These are phyloP conservation scores for Agastache rugosa DNA, from an alignment of 257 asterid species.

Conservation along the genomic window DNA sequence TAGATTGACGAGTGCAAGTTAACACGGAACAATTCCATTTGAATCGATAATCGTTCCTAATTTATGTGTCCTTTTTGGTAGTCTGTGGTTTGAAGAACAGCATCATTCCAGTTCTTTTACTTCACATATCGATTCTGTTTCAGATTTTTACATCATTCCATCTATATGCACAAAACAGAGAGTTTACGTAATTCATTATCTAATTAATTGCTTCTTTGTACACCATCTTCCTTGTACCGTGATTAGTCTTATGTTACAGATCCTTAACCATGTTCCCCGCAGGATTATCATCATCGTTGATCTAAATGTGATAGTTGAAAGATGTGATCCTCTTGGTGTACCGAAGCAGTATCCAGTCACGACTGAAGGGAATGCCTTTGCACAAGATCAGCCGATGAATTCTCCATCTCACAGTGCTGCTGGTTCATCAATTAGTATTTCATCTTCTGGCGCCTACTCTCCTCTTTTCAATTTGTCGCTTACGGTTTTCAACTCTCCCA, in stretches of 20 bases:
- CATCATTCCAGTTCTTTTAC: not conserved
- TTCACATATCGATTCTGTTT: not conserved
- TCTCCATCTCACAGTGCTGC: conserved; percentile 43
- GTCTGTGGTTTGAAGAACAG: not conserved
- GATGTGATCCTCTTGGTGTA: conserved; percentile 73
- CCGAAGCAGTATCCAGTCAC: conserved; percentile 53
- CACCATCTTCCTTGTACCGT: not conserved
- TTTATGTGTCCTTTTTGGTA: not conserved
- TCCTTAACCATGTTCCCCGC: conserved; percentile 38
- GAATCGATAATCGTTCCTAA: not conserved
- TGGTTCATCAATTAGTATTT: conserved; percentile 34
- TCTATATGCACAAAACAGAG: not conserved
- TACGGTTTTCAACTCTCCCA: conserved; percentile 50
- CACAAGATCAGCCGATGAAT: conserved; percentile 47
- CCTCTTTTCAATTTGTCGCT: conserved; percentile 21
- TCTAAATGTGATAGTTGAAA: conserved; percentile 63
- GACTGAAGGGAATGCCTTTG: conserved; percentile 47
- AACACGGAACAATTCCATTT: conserved; percentile 1
- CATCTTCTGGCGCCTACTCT: conserved; percentile 44
- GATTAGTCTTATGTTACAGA: conserved; percentile 5
- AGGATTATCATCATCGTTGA: conserved; percentile 84
- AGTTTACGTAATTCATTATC: not conserved
- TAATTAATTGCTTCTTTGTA: not conserved
- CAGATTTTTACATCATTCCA: not conserved
- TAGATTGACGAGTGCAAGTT: not conserved